Base-by-base conservation (phyloP, 2,329 filamentous ascomycete genomes). In the Alternaria panax region DNA sequence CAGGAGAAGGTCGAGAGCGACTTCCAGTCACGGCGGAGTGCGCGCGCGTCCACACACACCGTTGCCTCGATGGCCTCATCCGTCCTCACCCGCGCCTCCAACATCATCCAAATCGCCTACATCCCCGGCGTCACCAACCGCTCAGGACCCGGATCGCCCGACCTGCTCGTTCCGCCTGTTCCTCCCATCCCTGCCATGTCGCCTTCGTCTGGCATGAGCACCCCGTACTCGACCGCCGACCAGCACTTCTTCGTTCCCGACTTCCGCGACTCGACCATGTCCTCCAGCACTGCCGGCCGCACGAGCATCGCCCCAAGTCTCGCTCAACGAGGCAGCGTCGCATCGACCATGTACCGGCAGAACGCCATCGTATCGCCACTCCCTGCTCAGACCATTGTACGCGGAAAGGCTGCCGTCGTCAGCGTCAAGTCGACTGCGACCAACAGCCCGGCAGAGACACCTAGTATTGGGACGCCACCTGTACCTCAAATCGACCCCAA, bases 91-190 rank as follows among this genome's bases (percentile, higher is more conserved):
- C 89, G 95, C 63, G 95, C 95, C 48, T 98, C 95, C 73, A 99
- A 99, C 82, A 94, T 99, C 76, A 99, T 99, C 72, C 95, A 98
- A 80, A 99, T 99, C 79, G 95, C 95, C 56, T 99, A 98, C 79
- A 98, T 99, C 67, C 95, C 95, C 14, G 95, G 95, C 60, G 93
- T 98, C 71, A 97, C 92, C 61, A 97, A 97, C 80, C 88, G 94
- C 67, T 93, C 93, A 12, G 89, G 90, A 7, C 91, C 92, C 5
- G 89, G 90, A n/a, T 94, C 92, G 0, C 92, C 92, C 3, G 88
- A 88, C 38, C 82, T 92, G 20, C 86, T 94, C 51, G 91, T 96
- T 5, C 93, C 93, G n/a, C 94, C 94, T 0, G 93, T 99, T 5
- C 95, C 95, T 41, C 93, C 94, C 16, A 92, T 98, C 62, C 94